Base-by-base conservation (phyloP, 2,329 filamentous ascomycete genomes). In the Grosmannia clavigera region DNA sequence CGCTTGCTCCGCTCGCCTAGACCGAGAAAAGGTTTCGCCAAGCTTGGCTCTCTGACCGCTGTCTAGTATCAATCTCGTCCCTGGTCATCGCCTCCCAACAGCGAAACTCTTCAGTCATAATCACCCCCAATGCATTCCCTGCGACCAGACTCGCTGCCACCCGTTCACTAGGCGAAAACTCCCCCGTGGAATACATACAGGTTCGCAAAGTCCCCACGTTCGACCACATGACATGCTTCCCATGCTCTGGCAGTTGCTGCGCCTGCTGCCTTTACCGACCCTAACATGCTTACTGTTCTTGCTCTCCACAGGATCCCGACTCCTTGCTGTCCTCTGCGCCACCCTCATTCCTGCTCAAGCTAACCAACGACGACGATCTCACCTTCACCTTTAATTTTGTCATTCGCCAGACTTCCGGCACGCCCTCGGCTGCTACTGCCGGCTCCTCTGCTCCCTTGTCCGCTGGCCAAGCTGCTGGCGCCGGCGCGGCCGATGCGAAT, bases 381-480 rank as follows among this genome's bases (percentile, higher is more conserved):
- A 84, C 84, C 65, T 95, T 99, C 74, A 90, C 86, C 67, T 99
- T 97, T 72, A 94, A 88, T 48, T 96, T 97, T 70, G 81, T 94
- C 64, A 79, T 96, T 65, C 77, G 83, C 68, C 77, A 85, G 69
- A 66, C 78, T 74, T 51, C 70, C 53, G 53, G 40, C 6, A 22
- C 58, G 22, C n/a, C 67, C 9, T 19, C 51, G 9, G 35, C 56
- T 27, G 5, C 51, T 11, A 14, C 51, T 11, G 16, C 63, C 62
- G 48, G 50, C 7, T 10, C 58, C 11, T 50, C 50, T n/a, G 25
- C 55, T 14, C n/a, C 67, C 27, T 66, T 27, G 6, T 33, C 33
- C 3, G 29, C 57, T 5, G 22, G 33, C 31, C 27, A 31, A 11
- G 70, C 55, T 67, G 73, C 60, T n/a, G 43, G 16, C 19, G 43